Percentiles rank a stretch among this genome's conserved stretches.
These are phyloP conservation scores for Amanita exitialis DNA, from an alignment of 768 basidiomycete species.

Conservation along the genomic window DNA sequence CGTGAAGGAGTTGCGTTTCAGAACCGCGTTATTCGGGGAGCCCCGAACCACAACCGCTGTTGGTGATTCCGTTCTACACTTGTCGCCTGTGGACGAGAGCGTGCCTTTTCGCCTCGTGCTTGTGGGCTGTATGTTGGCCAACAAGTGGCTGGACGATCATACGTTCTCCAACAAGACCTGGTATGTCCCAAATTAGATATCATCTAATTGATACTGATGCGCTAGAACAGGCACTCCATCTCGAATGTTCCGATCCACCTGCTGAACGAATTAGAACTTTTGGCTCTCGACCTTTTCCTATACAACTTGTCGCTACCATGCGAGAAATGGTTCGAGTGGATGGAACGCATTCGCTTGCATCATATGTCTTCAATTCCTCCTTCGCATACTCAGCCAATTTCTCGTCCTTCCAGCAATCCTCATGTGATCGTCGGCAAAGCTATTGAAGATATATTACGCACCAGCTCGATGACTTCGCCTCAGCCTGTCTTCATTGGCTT, in stretches of 20 bases:
- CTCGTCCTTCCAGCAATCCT: conserved; percentile 65
- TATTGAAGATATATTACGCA: conserved; percentile 60
- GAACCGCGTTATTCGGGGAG: conserved; percentile 52
- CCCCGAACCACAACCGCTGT: neutral
- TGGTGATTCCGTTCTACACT: neutral
- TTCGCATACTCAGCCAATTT: conserved; percentile 62
- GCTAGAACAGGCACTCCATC: conserved; percentile 57
- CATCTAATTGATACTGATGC: conserved; percentile 7
- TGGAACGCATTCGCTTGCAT: conserved; percentile 52
- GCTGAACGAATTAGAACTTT: conserved; percentile 62
- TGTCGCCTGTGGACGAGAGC: conserved; percentile 41
- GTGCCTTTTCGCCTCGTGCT: conserved; percentile 69
- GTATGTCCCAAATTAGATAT: conserved; percentile 27
- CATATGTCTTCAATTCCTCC: conserved; percentile 55
- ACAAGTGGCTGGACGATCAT: conserved; percentile 85
- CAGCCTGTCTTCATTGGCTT: conserved; percentile 67
- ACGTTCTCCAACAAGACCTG: conserved; percentile 88
- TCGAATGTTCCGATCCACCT: conserved; percentile 63
- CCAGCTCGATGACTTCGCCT: conserved; percentile 29
- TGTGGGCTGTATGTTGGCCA: conserved; percentile 77
- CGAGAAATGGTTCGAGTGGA: conserved; percentile 62
- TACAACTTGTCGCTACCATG: conserved; percentile 64
- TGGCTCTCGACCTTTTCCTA: conserved; percentile 59
- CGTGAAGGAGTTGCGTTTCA: conserved; percentile 53
- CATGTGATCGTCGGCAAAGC: conserved; percentile 57